These are phyloP conservation scores for Pythium sukuiense DNA, from an alignment of 352 stramenopile genomes.

Conservation along the genomic window DNA sequence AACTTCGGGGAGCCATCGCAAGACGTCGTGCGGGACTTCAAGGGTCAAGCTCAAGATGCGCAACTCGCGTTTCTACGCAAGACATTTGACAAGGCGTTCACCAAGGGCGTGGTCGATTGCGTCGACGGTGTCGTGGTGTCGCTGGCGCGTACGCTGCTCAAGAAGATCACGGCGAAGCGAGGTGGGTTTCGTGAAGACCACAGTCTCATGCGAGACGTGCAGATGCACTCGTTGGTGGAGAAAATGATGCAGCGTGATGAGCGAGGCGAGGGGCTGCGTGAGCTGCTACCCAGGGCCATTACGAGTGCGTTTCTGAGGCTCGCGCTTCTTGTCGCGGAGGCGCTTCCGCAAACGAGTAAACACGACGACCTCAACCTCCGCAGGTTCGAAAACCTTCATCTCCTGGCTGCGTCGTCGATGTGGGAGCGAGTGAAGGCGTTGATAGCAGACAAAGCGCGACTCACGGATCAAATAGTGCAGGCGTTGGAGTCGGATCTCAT, in stretches of 20 bases:
- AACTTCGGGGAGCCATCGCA: not conserved
- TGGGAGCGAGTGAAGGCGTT: conserved; percentile 2
- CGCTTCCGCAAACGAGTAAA: not conserved
- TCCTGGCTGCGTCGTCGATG: not conserved
- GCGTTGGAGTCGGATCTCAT: not conserved
- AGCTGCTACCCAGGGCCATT: not conserved
- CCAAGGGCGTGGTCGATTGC: not conserved
- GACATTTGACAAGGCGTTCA: not conserved
- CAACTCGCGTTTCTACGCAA: not conserved
- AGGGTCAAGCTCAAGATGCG: not conserved
- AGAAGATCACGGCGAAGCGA: not conserved
- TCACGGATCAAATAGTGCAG: not conserved
- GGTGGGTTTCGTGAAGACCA: not conserved
- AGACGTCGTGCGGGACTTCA: not conserved
- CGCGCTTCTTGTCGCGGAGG: not conserved
- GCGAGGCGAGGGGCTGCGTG: not conserved
- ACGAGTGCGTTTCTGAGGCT: conserved; percentile 4
- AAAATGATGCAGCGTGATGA: not conserved
- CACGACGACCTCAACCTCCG: not conserved
- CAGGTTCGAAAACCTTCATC: conserved; percentile 11
- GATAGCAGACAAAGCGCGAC: not conserved
- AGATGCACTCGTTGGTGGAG: conserved; percentile 1
- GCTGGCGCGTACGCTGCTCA: not conserved
- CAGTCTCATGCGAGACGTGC: not conserved
- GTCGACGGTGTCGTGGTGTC: not conserved